phyloP scores from a whole-genome alignment of 371 early-diverging fungal genomes.

The Apophysomyces sp. region DNA sequence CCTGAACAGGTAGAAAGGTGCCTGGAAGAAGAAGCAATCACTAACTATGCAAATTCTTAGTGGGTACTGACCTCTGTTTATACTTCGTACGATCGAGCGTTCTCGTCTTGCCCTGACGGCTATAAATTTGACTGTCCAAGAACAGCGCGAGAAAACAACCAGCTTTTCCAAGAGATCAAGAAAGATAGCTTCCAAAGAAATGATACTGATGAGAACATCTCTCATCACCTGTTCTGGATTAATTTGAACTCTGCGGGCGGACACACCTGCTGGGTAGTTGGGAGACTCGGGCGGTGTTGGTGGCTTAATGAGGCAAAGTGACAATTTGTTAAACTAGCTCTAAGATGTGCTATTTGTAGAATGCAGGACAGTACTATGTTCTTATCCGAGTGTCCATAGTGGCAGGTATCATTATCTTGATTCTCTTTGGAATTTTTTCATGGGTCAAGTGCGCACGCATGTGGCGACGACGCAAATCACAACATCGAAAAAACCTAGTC shows the following conservation, averaged over 20 bases:
- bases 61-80: constrained; percentile 31
- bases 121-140: constrained; percentile 38
- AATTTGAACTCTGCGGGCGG: constrained; percentile 31
- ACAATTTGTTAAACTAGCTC: too few species aligned
- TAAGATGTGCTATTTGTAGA: neutral
- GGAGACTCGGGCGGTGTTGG: constrained; percentile 33
- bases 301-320: constrained; percentile 31
- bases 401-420: constrained; percentile 36
- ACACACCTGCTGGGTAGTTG: constrained; percentile 37
- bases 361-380: constrained; percentile 7
- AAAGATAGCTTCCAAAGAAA: neutral
- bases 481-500: constrained; percentile 30
- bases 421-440: constrained; percentile 32
- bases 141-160: constrained; percentile 22
- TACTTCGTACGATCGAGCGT: constrained; percentile 30
- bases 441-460: constrained; percentile 44
- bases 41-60: neutral
- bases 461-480: constrained; percentile 35
- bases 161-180: constrained; percentile 9
- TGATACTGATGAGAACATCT: constrained; percentile 6
- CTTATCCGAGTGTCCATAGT: constrained; percentile 39
- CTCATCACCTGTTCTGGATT: constrained; percentile 33
- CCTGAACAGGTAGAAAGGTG: constrained; percentile 14
- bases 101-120: constrained; percentile 26
- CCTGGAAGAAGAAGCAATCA: neutral